Evolutionary conservation across 2,329 filamentous ascomycete genomes (phyloP).

Genomic region (Aureobasidium namibiae): DNA sequence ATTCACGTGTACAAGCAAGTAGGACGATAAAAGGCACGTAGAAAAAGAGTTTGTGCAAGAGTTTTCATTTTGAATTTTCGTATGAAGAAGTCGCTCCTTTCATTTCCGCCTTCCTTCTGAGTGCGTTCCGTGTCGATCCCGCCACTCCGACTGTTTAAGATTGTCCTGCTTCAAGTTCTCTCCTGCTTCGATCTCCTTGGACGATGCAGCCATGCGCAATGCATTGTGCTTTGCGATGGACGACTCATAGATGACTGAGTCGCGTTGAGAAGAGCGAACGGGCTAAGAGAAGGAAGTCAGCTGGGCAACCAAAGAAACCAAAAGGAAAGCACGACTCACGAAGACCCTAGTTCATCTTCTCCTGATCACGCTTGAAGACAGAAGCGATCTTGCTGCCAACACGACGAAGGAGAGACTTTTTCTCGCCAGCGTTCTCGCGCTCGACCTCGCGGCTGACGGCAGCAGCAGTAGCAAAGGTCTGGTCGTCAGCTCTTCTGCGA

Average conservation of each 20-base stretch:
- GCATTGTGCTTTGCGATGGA: background rate
- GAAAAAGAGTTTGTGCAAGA: background rate
- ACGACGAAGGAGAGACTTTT: background rate
- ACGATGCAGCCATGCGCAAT: background rate
- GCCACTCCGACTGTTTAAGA: background rate
- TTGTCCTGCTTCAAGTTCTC: background rate
- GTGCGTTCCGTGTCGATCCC: background rate
- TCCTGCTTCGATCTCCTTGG: no score
- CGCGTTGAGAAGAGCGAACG: background rate
- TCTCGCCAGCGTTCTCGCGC: background rate
- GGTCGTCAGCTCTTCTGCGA: background rate
- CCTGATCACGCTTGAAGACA: background rate
- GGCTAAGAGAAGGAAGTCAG: background rate
- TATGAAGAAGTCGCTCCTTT: background rate
- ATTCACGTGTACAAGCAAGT: conserved; percentile 8
- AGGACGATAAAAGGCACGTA: background rate
- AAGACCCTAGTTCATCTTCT: background rate
- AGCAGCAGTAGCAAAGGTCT: background rate
- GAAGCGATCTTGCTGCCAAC: background rate
- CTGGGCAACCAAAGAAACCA: background rate
- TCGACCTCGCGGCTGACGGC: background rate
- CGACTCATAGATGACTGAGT: background rate
- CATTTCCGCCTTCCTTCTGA: background rate
- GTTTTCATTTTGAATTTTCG: background rate
- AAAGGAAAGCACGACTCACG: background rate